These are phyloP conservation scores for Neurospora sp. DNA, from an alignment of 495 filamentous ascomycete species.

Conservation along the genomic window DNA sequence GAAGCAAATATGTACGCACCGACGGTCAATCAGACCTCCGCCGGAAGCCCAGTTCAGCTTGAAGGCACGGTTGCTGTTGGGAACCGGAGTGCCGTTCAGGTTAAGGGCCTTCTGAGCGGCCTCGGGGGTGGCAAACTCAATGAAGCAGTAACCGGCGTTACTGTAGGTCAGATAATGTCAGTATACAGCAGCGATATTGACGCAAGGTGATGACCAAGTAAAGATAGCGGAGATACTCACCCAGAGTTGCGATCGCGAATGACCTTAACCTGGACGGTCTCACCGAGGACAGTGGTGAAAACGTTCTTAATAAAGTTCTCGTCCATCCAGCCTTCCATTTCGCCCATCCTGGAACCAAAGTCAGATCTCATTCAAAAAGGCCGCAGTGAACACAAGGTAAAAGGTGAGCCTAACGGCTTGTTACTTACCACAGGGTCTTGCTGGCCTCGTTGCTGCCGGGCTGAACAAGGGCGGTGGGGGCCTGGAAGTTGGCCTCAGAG, in stretches of 20 bases:
- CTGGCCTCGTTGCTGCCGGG: slow-evolving; percentile 17
- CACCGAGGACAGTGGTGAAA: slow-evolving; percentile 74
- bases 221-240: slow-evolving; percentile 44
- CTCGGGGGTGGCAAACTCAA: slow-evolving; percentile 77
- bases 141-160: slow-evolving; percentile 98
- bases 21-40: slow-evolving; percentile 87
- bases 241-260: slow-evolving; percentile 99
- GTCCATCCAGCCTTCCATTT: slow-evolving; percentile 98
- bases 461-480: slow-evolving; percentile 5
- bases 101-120: slow-evolving; percentile 84
- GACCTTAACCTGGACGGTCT: slow-evolving; percentile 98
- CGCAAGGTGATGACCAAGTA: background rate
- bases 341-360: slow-evolving; percentile 76
- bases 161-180: slow-evolving; percentile 33
- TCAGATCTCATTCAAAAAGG: slow-evolving; percentile 5
- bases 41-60: slow-evolving; percentile 99
- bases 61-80: slow-evolving; percentile 90
- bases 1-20: slow-evolving; percentile 40
- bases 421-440: slow-evolving; percentile 36
- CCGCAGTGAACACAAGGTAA: background rate
- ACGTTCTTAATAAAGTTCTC: slow-evolving; percentile 95
- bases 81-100: slow-evolving; percentile 83
- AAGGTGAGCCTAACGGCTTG: background rate
- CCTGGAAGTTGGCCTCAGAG: slow-evolving; percentile 9
- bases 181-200: background rate